These are phyloP conservation scores for Diaporthe humulicola DNA, from an alignment of 2,329 filamentous ascomycete genomes.

Conservation along the genomic window DNA sequence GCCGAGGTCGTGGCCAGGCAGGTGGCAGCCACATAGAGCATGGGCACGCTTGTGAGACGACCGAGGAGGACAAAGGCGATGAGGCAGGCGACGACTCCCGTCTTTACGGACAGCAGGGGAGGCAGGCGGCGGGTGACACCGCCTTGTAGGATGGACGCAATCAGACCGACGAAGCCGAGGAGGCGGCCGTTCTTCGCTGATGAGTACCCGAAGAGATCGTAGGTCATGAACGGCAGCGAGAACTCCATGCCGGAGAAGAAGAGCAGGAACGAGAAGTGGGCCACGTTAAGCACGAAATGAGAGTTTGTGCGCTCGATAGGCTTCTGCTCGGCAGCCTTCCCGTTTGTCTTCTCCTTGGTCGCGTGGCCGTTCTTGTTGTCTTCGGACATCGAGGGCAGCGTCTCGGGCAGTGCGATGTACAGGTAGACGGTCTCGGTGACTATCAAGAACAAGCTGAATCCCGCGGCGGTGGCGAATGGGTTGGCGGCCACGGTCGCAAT, in stretches of 20 bases:
- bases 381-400: slow-evolving; percentile 72
- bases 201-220: slow-evolving; percentile 88
- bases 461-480: slow-evolving; percentile 93
- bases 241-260: slow-evolving; percentile 98
- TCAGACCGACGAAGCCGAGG: slow-evolving; percentile 90
- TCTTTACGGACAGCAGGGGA: slow-evolving; percentile 82
- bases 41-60: slow-evolving; percentile 74
- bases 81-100: slow-evolving; percentile 83
- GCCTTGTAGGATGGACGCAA: slow-evolving; percentile 93
- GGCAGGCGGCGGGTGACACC: slow-evolving; percentile 89
- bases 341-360: slow-evolving; percentile 42
- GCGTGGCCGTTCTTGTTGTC: slow-evolving; percentile 43
- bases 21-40: slow-evolving; percentile 85
- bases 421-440: slow-evolving; percentile 90
- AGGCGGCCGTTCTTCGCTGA: slow-evolving; percentile 86
- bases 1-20: slow-evolving; percentile 91
- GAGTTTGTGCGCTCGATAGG: slow-evolving; percentile 78
- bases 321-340: slow-evolving; percentile 45
- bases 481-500: slow-evolving; percentile 86
- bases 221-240: slow-evolving; percentile 96
- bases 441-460: slow-evolving; percentile 87
- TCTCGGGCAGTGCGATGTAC: slow-evolving; percentile 88
- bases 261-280: slow-evolving; percentile 91
- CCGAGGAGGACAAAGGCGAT: slow-evolving; percentile 85
- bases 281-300: slow-evolving; percentile 83